Conservation (phyloP, 129 eudicot species). For the Helianthus tuberosus region DNA sequence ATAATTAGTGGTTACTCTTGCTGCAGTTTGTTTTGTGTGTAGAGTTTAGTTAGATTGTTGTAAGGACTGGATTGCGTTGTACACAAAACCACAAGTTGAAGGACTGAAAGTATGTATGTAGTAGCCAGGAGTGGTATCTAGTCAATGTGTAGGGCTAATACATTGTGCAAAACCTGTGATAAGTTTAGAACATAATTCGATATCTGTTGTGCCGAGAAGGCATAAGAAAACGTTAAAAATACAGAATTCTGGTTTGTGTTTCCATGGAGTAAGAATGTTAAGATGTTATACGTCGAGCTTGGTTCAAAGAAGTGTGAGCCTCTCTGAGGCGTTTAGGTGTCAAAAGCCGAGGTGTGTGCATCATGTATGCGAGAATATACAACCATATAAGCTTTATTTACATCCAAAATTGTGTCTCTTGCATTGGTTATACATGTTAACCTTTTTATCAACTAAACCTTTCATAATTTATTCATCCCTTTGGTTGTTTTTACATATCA, state of each 20-base stretch:
- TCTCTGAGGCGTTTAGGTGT: too few species aligned
- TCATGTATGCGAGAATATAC: too few species aligned
- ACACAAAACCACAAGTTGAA: not conserved
- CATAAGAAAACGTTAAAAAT: not conserved
- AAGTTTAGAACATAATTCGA: not conserved
- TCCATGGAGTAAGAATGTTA: not conserved
- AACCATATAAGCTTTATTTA: too few species aligned
- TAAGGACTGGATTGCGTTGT: not conserved
- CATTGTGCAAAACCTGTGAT: not conserved
- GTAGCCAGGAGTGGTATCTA: not conserved
- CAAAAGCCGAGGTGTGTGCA: too few species aligned
- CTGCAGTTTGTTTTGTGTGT: constrained; percentile 2
- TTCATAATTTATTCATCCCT: too few species aligned
- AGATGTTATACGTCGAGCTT: not conserved
- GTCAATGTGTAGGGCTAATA: not conserved
- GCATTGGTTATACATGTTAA: too few species aligned
- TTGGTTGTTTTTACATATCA: too few species aligned
- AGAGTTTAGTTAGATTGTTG: not conserved
- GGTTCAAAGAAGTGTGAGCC: too few species aligned
- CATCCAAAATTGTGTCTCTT: too few species aligned
- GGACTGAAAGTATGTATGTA: not conserved
- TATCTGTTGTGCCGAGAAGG: not conserved
- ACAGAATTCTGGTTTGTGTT: not conserved
- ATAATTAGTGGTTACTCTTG: not conserved
- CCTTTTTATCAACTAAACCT: too few species aligned